These are phyloP conservation scores for Boletus vermiculosoides DNA, from an alignment of 768 basidiomycete species.

Conservation along the genomic window DNA sequence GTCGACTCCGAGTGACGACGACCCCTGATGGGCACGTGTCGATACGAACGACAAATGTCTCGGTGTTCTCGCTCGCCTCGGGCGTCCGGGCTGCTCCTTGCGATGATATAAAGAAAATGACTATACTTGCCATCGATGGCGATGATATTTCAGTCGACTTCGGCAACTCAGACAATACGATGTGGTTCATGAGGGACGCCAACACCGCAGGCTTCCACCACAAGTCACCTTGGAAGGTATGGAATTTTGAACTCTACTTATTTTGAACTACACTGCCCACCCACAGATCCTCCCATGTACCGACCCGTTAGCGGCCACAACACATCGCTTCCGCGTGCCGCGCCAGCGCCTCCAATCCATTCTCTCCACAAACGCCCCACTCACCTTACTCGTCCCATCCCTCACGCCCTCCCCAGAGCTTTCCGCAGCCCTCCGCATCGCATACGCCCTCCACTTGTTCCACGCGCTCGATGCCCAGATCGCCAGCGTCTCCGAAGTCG, in stretches of 20 bases:
- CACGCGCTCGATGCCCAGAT: constrained; percentile 71
- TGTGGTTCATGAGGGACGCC: constrained; percentile 13
- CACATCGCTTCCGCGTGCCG: constrained; percentile 5
- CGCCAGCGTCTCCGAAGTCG: constrained; percentile 35
- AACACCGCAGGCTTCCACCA: background rate
- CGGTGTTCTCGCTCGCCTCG: constrained; percentile 22
- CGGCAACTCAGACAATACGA: background rate
- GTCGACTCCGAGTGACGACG: constrained; percentile 21
- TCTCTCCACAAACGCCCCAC: constrained; percentile 50
- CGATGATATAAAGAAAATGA: background rate
- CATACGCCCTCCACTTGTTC: constrained; percentile 64
- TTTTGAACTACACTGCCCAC: background rate
- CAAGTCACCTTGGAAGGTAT: constrained; percentile 26
- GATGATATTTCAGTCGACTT: constrained; percentile 1
- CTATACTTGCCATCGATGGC: constrained; percentile 15
- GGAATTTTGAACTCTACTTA: background rate
- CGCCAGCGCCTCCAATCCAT: constrained; percentile 60
- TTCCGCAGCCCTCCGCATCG: constrained; percentile 61
- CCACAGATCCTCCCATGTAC: constrained; percentile 9
- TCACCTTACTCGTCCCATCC: constrained; percentile 57
- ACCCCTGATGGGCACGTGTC: constrained; percentile 4
- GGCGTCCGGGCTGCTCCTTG: background rate
- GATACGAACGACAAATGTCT: constrained; percentile 27
- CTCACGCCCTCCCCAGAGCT: constrained; percentile 34
- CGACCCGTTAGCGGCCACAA: background rate